Base-by-base conservation (phyloP, 192 early-diverging fungal genomes). In the Umbelopsis sp. region DNA sequence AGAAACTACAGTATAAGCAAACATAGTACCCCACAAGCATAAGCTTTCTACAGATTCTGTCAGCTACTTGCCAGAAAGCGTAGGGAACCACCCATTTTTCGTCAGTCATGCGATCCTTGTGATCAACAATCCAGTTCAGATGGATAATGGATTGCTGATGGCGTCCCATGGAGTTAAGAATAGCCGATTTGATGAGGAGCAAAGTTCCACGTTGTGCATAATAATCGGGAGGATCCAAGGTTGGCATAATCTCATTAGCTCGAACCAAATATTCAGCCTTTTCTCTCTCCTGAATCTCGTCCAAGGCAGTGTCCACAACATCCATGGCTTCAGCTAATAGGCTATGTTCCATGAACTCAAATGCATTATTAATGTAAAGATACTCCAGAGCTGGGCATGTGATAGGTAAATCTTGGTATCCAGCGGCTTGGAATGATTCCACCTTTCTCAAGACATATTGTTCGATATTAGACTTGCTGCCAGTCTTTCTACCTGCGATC, bases 81-180 rank as follows among this genome's bases (percentile, higher is more conserved):
- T 82, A 86, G 9, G 85, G 85, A 7, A 84, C 75, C 29, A 81
- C 73, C 83, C 83, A 86, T 24, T 81, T 82, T 29, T 84, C 82
- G 0, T 79, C 66, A 2, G 32, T 17, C 54, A 84, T 77, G 10
- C 79, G 70, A 31, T 72, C 69, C 11, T 75, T 43, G 17, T 80
- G 77, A 47, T 84, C 85, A 43, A 84, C 45, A 38, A 86, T 83
- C 85, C 85, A 86, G 50, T 71, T 81, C 43, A 84, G 45, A 45
- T 74, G 76, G 31, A 77, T 73, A n/a, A 75, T 74, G 20, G 76
- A 67, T 52, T 82, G 75, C 29, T 71, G 70, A 53, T 81, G 76
- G 22, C 72, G 67, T 20, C 80, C 68, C 4, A 84, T 34, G 11
- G 80, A 78, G 36, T 86, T 83, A 22, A 82, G 67, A 22, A 86